Evolutionary conservation across 164 flowering plant species (phyloP).

Genomic region (Protea cynaroides): DNA sequence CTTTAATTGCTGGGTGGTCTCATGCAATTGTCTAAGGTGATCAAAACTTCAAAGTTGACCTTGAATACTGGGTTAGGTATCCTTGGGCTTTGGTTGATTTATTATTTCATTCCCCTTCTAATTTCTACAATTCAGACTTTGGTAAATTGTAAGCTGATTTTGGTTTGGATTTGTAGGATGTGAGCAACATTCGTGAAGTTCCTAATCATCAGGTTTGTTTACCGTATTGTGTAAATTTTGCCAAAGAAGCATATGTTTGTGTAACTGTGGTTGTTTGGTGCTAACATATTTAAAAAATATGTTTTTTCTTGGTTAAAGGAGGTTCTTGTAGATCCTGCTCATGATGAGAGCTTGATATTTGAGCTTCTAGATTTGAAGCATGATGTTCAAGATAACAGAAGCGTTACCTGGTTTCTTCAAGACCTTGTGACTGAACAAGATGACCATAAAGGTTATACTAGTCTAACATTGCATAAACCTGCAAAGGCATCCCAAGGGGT

Average conservation of each 20-base stretch:
- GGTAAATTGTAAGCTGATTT: not conserved
- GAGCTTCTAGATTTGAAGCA: slow-evolving; percentile 72
- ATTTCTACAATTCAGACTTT: too few species aligned
- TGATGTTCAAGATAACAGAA: slow-evolving; percentile 62
- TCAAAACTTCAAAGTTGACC: too few species aligned
- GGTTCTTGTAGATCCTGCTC: slow-evolving; percentile 69
- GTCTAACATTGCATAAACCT: too few species aligned
- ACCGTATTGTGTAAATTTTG: not conserved
- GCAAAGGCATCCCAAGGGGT: too few species aligned
- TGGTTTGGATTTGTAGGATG: not conserved
- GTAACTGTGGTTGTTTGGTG: not conserved
- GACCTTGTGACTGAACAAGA: slow-evolving; percentile 85
- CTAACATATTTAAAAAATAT: not conserved
- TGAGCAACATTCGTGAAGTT: not conserved
- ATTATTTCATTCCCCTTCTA: too few species aligned
- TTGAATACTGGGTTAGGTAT: too few species aligned
- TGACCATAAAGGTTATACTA: too few species aligned
- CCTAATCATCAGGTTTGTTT: not conserved
- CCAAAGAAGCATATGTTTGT: not conserved
- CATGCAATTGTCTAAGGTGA: too few species aligned
- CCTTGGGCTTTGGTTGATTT: too few species aligned
- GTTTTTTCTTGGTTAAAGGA: slow-evolving; percentile 35
- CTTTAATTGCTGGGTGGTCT: too few species aligned
- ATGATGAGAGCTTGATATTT: slow-evolving; percentile 77
- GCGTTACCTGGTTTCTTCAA: slow-evolving; percentile 80